Evolutionary conservation across 2,329 filamentous ascomycete species (phyloP), one percentile per base, ranked within the genome.

Genomic region (Colletotrichum acutatum): DNA sequence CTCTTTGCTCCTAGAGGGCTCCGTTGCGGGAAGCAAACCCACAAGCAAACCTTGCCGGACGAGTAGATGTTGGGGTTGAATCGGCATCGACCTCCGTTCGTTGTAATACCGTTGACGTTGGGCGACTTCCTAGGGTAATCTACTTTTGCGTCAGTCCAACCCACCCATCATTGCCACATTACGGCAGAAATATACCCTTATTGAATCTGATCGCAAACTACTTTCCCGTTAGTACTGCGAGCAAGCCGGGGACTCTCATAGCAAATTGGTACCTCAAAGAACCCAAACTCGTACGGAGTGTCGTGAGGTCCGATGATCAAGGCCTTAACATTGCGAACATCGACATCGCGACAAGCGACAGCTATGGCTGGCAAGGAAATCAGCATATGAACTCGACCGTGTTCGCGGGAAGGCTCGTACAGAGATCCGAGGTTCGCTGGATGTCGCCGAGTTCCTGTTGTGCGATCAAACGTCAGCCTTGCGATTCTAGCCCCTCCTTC

Each of bases 31-130:
- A 54, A 22, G 34, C 63, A 11, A 16, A 88, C 93, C 86, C 83
- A 97, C 90, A 99, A 83, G 85, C 97, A 99, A 69, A 99, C 95
- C 83, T 96, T 97, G 61, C 97, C 97, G 62, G 86, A 90, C 1
- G 95, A 88, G 80, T 99, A 99, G 74, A 99, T 98, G 80, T 99
- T 99, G 4, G 97, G 97, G 79, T 98, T 98, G 86, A 98, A 98
- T 8, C 97, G 92, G 79, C 93, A 95, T 72, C 92, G 88, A 12
- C 96, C 96, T n/a, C 88, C 87, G 80, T 98, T 98, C 1, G 96
- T 99, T 0, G 97, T 98, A 54, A 92, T 88, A 30, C 93, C 92
- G 28, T 87, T 90, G 30, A 92, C 90, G 16, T 77, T 75, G 2
- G 91, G 91, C 0, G 90, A 88, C 76, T 90, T 92, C 61, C 89